A percentile compares a stretch with the other conserved stretches of the same genome.
Evolutionary conservation across 345 rosid species (phyloP).

Genomic region (Angophora floribunda): DNA sequence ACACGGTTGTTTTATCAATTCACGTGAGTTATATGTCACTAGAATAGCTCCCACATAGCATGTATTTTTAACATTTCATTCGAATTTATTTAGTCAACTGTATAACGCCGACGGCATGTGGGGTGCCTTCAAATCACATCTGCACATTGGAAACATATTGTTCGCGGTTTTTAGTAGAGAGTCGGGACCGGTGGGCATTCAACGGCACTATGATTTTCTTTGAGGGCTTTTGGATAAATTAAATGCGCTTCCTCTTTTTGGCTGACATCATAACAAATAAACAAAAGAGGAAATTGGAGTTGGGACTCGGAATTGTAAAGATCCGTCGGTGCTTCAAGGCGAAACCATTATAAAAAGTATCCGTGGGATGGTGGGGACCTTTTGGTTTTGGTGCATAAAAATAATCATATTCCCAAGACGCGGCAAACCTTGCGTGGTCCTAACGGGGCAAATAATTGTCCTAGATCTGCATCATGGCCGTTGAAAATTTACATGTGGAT

Average conservation of each 20-base stretch:
- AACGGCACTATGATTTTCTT: background rate
- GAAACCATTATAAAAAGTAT: too few relatives aligned
- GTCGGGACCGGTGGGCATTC: background rate
- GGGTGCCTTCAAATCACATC: too few relatives aligned
- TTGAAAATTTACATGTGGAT: too few relatives aligned
- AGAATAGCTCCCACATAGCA: background rate
- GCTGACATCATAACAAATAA: background rate
- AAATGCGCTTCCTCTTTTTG: background rate
- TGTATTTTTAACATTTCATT: too few relatives aligned
- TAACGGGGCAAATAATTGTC: too few relatives aligned
- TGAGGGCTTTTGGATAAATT: background rate
- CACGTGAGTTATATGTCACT: too few relatives aligned
- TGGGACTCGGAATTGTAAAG: background rate
- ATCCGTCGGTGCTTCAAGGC: background rate
- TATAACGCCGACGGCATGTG: too few relatives aligned
- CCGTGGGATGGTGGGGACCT: background rate
- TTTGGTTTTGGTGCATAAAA: background rate
- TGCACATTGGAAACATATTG: background rate
- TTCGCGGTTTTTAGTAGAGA: background rate
- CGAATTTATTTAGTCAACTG: too few relatives aligned
- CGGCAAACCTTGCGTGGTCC: too few relatives aligned
- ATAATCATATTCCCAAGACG: too few relatives aligned
- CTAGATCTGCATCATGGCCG: too few relatives aligned
- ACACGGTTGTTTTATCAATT: too few relatives aligned
- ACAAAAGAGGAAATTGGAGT: background rate